phyloP scores from a whole-genome alignment of 495 filamentous ascomycete species.

The Penicillium odoratum region DNA sequence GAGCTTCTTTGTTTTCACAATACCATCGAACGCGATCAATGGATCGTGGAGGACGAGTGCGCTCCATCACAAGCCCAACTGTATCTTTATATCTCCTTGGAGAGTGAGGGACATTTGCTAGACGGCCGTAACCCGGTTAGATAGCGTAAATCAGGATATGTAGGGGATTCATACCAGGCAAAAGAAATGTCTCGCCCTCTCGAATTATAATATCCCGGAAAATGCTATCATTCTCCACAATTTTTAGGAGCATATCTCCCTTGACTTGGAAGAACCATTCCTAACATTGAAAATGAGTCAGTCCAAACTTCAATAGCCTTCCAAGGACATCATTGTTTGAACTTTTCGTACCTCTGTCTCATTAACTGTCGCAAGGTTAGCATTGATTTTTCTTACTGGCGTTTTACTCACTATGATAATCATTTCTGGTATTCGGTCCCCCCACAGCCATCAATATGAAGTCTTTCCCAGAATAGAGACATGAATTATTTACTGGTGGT shows the following conservation, averaged over 20 bases:
- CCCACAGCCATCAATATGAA: constrained; percentile 26
- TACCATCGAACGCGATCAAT: constrained; percentile 83
- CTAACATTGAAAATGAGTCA: constrained; percentile 21
- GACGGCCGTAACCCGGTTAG: not conserved
- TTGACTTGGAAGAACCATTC: constrained; percentile 92
- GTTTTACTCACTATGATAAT: constrained; percentile 20
- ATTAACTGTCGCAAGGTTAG: not conserved
- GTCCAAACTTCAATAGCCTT: not conserved
- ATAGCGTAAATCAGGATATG: not conserved
- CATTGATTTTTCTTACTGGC: not conserved
- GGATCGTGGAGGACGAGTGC: constrained; percentile 61
- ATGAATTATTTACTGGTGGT: constrained; percentile 86
- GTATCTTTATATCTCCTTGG: constrained; percentile 55
- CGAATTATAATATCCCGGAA: constrained; percentile 77
- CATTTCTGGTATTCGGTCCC: constrained; percentile 22
- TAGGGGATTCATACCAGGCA: constrained; percentile 48
- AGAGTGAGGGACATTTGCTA: constrained; percentile 72
- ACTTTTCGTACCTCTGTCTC: not conserved
- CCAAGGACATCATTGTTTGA: too few relatives aligned
- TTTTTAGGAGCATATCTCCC: constrained; percentile 80
- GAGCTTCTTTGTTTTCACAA: constrained; percentile 53
- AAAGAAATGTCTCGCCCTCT: constrained; percentile 86
- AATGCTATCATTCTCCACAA: constrained; percentile 55
- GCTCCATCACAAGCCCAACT: constrained; percentile 77
- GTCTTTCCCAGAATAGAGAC: constrained; percentile 63